Evolutionary conservation across 768 basidiomycete genomes (phyloP), one percentile per base, ranked within the genome.

Genomic region (Lyophyllum shimeji): DNA sequence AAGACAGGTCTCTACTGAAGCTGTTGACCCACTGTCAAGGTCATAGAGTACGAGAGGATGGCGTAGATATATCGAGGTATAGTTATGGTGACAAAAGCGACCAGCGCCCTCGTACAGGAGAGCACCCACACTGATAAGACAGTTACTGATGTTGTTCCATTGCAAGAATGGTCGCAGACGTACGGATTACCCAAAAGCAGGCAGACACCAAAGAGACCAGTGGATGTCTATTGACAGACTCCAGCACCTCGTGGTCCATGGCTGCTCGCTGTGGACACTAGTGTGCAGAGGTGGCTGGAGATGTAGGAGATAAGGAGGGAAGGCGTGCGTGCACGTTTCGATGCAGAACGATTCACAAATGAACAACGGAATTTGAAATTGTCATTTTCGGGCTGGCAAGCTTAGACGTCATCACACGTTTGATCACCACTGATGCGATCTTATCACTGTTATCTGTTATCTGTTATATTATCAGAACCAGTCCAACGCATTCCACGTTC

Each of bases 41-140:
- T 95, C 83, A 94, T 86, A 4, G 93, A 93, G 67, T 93, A 94
- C 11, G 91, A 93, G 23, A 94, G 78, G 12, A 90, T 73, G 17
- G 83, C 78, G 65, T 92, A 93, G 43, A 93, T 86, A 71, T 80
- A 81, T 56, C 85, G 80, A 1, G 95, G 95, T 13, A 95, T 64
- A 8, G 89, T 87, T 53, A 98, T 89, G 2, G 95, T 95, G 12
- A 79, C 80, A 64, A 96, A 90, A 1, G 86, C 83, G 51, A 93
- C 79, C 47, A 94, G 71, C 15, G 82, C 74, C 68, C 85, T 89
- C 18, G 78, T 77, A 86, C 90, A 93, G 47, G 90, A 89, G 40
- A 93, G 73, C 21, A 90, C 69, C 89, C 90, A 94, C 59, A 92
- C 92, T 94, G 55, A 11, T 52, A 33, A 52, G 43, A 27, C 20